Conservation (phyloP, 148 eudicot genomes). For the Chenopodium berlandieri region DNA sequence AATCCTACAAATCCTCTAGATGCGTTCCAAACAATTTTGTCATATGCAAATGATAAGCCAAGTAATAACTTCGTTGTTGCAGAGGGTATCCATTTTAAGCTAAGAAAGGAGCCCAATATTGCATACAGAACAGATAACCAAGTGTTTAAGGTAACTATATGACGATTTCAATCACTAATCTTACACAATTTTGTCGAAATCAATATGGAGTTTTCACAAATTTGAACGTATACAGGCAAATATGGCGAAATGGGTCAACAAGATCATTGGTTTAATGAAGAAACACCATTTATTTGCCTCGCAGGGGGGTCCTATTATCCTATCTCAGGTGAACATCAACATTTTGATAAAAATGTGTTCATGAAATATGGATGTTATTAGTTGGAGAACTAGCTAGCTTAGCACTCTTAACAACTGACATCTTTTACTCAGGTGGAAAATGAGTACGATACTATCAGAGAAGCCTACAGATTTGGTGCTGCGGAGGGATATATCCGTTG, state of each 20-base stretch:
- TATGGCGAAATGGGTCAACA: constrained; percentile 51
- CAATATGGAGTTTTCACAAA: background rate
- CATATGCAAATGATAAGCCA: too few relatives aligned
- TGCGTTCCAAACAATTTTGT: too few relatives aligned
- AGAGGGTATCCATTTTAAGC: constrained; percentile 92
- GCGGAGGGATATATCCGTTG: constrained; percentile 54
- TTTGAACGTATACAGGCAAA: constrained; percentile 36
- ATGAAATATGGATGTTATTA: background rate
- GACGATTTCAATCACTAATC: background rate
- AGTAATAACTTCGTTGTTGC: constrained; percentile 13
- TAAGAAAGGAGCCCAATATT: constrained; percentile 56
- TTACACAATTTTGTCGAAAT: background rate
- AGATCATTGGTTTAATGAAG: constrained; percentile 51
- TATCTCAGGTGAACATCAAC: constrained; percentile 55
- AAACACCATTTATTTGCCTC: constrained; percentile 62
- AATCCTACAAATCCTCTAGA: too few relatives aligned
- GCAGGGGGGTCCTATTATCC: constrained; percentile 90
- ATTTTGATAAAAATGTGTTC: background rate
- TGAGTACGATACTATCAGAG: constrained; percentile 66
- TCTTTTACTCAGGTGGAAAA: constrained; percentile 54
- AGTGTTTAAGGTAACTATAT: constrained; percentile 53
- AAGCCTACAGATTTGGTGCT: constrained; percentile 50
- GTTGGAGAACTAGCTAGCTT: background rate
- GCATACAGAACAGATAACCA: constrained; percentile 66
- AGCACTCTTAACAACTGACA: background rate